These are phyloP conservation scores for Trypethelium eluteriae DNA, from an alignment of 495 filamentous ascomycete species.

Conservation along the genomic window DNA sequence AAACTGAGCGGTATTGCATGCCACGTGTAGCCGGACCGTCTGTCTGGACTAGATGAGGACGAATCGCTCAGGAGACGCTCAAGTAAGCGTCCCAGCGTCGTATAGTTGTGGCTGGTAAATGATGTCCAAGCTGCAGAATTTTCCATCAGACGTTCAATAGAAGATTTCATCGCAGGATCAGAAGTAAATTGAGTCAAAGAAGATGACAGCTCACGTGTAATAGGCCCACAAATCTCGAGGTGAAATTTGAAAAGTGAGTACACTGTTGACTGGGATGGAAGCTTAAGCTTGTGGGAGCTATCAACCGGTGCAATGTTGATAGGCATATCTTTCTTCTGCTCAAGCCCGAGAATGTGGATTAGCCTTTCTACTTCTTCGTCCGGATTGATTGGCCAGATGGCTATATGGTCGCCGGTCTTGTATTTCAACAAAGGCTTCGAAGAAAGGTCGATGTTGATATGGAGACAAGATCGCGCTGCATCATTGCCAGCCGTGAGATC, in stretches of 20 bases:
- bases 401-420: constrained; percentile 35
- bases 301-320: constrained; percentile 35
- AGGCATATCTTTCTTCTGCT: constrained; percentile 14
- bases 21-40: constrained; percentile 26
- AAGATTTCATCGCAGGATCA: constrained; percentile 33
- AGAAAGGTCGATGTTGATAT: constrained; percentile 44
- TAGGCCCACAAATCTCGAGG: constrained; percentile 44
- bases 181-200: constrained; percentile 43
- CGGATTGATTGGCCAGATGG: constrained; percentile 26
- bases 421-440: constrained; percentile 27
- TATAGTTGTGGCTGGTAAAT: constrained; percentile 32
- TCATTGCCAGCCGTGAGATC: background rate
- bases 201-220: constrained; percentile 40
- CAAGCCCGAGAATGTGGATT: constrained; percentile 11
- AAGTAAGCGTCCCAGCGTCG: constrained; percentile 41
- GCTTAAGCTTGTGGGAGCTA: constrained; percentile 32
- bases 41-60: background rate
- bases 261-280: constrained; percentile 41
- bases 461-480: constrained; percentile 41
- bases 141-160: constrained; percentile 32
- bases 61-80: constrained; percentile 22
- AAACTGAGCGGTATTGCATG: constrained; percentile 39
- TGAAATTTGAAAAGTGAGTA: constrained; percentile 42
- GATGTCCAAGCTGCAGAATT: constrained; percentile 35
- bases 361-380: constrained; percentile 11